Percentiles rank a stretch among this genome's conserved stretches.
phyloP scores from a whole-genome alignment of 2,329 filamentous ascomycete species.

The Aureobasidium pullulans region DNA sequence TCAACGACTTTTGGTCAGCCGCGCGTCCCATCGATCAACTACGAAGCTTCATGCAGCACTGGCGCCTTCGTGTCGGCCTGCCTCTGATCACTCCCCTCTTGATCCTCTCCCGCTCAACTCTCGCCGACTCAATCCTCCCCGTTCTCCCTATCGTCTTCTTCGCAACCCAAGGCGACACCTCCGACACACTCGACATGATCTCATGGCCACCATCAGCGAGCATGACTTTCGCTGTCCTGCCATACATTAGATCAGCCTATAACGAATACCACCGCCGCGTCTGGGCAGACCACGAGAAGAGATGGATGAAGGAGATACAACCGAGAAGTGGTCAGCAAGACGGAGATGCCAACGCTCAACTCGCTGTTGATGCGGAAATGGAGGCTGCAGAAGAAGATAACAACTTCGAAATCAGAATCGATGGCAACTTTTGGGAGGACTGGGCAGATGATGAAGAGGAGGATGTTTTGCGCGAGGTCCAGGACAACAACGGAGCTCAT shows the following conservation, averaged over 20 bases:
- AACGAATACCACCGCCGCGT: slow-evolving; percentile 53
- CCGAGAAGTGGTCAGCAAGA: slow-evolving; percentile 37
- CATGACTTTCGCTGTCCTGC: slow-evolving; percentile 58
- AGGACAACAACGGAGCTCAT: slow-evolving; percentile 19
- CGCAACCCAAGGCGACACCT: slow-evolving; percentile 43
- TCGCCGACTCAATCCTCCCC: slow-evolving; percentile 57
- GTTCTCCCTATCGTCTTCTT: slow-evolving; percentile 57
- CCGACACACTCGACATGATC: slow-evolving; percentile 43
- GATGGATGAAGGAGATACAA: slow-evolving; percentile 57
- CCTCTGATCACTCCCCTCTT: slow-evolving; percentile 62
- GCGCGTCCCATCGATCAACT: slow-evolving; percentile 23
- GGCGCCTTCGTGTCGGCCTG: slow-evolving; percentile 52
- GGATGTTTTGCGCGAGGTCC: neutral
- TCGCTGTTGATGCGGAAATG: slow-evolving; percentile 16
- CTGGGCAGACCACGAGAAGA: slow-evolving; percentile 50
- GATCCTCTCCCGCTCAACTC: slow-evolving; percentile 57
- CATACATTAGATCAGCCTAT: slow-evolving; percentile 59
- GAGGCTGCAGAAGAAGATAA: slow-evolving; percentile 22
- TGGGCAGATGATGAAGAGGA: slow-evolving; percentile 33
- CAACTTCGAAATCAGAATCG: slow-evolving; percentile 29
- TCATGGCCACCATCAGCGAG: slow-evolving; percentile 60
- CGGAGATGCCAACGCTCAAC: slow-evolving; percentile 16
- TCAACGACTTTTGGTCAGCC: slow-evolving; percentile 28
- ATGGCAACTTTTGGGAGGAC: slow-evolving; percentile 35
- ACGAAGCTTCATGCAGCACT: slow-evolving; percentile 29